Evolutionary conservation across 2,329 filamentous ascomycete species (phyloP), one percentile per base, ranked within the genome.

Genomic region (Penicillium verrucosum): DNA sequence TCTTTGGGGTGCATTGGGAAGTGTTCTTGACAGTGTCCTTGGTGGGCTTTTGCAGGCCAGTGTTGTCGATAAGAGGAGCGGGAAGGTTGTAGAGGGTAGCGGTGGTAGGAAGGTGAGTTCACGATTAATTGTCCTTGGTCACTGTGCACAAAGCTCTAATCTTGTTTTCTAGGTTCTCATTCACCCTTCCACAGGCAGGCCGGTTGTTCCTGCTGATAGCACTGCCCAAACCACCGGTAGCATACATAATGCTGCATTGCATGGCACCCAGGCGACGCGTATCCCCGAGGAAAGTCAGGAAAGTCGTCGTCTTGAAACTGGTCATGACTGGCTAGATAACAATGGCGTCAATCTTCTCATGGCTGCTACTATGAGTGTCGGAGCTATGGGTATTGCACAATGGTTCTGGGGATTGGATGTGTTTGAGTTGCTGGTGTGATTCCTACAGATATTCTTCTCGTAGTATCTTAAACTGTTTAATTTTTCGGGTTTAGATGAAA

Each of bases 261-360:
- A 56, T 34, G 65, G 66, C 10, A 64, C 51, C 8, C 59, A 61
- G 29, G 60, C 43, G 5, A 63, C 62, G 9, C 50, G 49, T 7
- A 54, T 61, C 2, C 60, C 64, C 34, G 64, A 70, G 9, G 50
- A 57, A 5, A 59, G 80, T 54, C 80, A 80, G 65, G 83, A 87
- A 58, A 87, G 86, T 50, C 79, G 88, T 18, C 77, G 85, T 5
- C 75, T 87, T 7, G 85, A 89, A 74, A 88, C 80, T 64, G 91
- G 85, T 70, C 49, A 80, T 77, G 83, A 96, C 70, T 72, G 95
- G 59, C 78, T 99, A 56, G 92, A 96, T 74, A 99, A 99, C 74
- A 99, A 99, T 73, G 89, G 90, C 53, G 92, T 99, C 66, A 99
- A 99, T 73, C 85, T 97, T 56, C 73, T 93, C 55, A 97, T 97